Conservation (phyloP, 176 grass and related monocot species). For the Triticum urartu region DNA sequence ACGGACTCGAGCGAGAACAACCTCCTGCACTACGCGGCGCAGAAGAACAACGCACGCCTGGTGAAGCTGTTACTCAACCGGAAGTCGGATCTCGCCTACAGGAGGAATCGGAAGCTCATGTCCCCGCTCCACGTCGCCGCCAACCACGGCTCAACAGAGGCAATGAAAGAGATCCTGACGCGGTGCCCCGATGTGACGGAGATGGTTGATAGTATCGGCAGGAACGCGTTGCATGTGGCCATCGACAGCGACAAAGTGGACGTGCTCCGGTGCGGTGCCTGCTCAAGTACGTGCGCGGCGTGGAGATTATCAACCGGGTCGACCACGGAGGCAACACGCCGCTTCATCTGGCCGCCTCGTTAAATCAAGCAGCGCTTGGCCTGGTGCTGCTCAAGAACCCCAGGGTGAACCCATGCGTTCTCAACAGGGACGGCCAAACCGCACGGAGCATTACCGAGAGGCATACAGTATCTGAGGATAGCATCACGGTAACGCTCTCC, state of each 20-base stretch:
- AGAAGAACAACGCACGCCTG: slow-evolving; percentile 41
- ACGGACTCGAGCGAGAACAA: slow-evolving; percentile 38
- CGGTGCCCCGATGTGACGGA: slow-evolving; percentile 44
- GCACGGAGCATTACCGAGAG: slow-evolving; percentile 31
- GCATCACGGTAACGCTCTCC: no score
- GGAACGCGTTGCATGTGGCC: slow-evolving; percentile 48
- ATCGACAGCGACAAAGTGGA: slow-evolving; percentile 25
- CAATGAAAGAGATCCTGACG: slow-evolving; percentile 43
- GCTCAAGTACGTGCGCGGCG: slow-evolving; percentile 14
- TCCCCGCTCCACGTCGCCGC: slow-evolving; percentile 57
- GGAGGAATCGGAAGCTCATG: neutral
- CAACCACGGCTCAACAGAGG: slow-evolving; percentile 28
- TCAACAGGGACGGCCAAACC: slow-evolving; percentile 20
- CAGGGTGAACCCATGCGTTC: slow-evolving; percentile 21
- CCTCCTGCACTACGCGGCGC: slow-evolving; percentile 57
- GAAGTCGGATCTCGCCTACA: slow-evolving; percentile 43
- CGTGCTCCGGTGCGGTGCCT: slow-evolving; percentile 40
- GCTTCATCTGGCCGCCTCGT: slow-evolving; percentile 46
- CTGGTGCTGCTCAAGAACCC: slow-evolving; percentile 24
- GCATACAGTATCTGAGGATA: no score
- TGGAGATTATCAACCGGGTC: slow-evolving; percentile 49
- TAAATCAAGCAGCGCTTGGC: slow-evolving; percentile 4
- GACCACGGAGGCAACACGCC: slow-evolving; percentile 35
- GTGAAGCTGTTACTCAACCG: slow-evolving; percentile 41
- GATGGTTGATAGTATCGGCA: slow-evolving; percentile 22